Conservation (phyloP, 495 filamentous ascomycete species). For the Neurospora intermedia region DNA sequence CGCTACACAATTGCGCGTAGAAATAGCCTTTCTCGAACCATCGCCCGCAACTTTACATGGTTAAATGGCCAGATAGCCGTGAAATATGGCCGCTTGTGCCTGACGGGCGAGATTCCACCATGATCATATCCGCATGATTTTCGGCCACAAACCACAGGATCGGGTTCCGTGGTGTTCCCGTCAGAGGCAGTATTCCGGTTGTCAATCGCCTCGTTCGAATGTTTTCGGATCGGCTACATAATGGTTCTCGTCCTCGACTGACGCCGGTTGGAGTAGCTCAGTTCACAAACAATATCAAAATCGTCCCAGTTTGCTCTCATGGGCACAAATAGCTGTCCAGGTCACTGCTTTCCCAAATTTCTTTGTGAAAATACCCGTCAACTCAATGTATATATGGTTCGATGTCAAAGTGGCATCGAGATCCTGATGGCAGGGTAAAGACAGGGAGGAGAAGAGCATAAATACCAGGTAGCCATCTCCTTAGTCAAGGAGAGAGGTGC, state of each 20-base stretch:
- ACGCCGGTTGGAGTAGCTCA: neutral
- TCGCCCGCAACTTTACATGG: neutral
- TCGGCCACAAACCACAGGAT: neutral
- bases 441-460: neutral
- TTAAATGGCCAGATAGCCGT: neutral
- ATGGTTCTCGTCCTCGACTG: neutral
- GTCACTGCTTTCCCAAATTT: neutral
- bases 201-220: neutral
- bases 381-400: neutral
- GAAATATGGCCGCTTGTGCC: neutral
- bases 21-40: neutral
- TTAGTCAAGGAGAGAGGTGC: neutral
- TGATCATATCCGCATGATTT: neutral
- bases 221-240: neutral
- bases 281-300: neutral
- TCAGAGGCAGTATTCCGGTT: neutral
- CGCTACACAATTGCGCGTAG: neutral
- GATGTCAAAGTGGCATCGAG: neutral
- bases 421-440: neutral
- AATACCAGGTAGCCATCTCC: neutral
- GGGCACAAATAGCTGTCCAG: neutral
- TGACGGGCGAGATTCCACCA: neutral
- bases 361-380: neutral
- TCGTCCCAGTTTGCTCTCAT: neutral
- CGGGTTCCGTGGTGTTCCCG: neutral